A percentile compares a stretch with the other conserved stretches of the same genome.
phyloP scores from a whole-genome alignment of 2,329 filamentous ascomycete genomes.

The Sphaerostilbella broomeana region DNA sequence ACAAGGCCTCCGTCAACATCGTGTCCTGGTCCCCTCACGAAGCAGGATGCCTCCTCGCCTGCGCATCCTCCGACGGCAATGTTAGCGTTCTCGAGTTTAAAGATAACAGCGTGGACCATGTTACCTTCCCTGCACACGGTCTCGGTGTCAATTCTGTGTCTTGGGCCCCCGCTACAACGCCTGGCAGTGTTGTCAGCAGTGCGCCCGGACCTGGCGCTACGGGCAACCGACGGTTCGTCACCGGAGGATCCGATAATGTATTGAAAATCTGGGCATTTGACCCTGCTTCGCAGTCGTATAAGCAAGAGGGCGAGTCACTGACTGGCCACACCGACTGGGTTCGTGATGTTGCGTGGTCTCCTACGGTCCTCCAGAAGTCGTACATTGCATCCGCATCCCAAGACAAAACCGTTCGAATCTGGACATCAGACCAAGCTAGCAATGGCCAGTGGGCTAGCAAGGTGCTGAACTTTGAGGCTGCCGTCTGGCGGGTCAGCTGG shows the following conservation, averaged over 20 bases:
- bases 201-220: slow-evolving; percentile 52
- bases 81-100: slow-evolving; percentile 95
- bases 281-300: slow-evolving; percentile 52
- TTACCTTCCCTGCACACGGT: slow-evolving; percentile 84
- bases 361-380: slow-evolving; percentile 87
- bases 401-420: slow-evolving; percentile 96
- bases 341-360: slow-evolving; percentile 93
- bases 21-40: slow-evolving; percentile 98
- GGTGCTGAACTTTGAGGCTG: slow-evolving; percentile 77
- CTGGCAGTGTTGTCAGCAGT: slow-evolving; percentile 78
- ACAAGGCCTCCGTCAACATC: slow-evolving; percentile 95
- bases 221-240: slow-evolving; percentile 78
- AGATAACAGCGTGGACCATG: slow-evolving; percentile 87
- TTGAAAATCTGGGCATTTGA: slow-evolving; percentile 92
- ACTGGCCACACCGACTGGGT: slow-evolving; percentile 93
- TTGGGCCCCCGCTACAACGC: slow-evolving; percentile 81
- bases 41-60: slow-evolving; percentile 87
- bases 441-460: slow-evolving; percentile 77
- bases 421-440: slow-evolving; percentile 65
- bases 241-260: slow-evolving; percentile 86
- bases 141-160: slow-evolving; percentile 93
- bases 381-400: slow-evolving; percentile 95
- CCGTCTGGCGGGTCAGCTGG: slow-evolving; percentile 96
- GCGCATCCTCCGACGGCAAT: slow-evolving; percentile 87
- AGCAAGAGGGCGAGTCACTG: slow-evolving; percentile 57